These are phyloP conservation scores for Moricandia moricandioides DNA, from an alignment of 345 rosid species.

Conservation along the genomic window DNA sequence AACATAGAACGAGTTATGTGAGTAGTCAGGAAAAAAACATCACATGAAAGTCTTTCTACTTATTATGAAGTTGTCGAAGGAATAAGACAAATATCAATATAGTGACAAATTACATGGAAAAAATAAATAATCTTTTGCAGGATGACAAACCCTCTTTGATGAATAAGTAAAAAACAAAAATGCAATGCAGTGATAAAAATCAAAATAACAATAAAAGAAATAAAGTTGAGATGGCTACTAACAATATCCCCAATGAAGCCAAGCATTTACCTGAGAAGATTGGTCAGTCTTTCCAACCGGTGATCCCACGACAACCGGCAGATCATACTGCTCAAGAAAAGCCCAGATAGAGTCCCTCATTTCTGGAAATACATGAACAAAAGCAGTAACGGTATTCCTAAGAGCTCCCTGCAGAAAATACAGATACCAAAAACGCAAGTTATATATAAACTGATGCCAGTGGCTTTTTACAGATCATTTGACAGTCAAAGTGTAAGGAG, in stretches of 20 bases:
- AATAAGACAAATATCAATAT: neutral
- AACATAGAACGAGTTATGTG: neutral
- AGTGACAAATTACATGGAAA: slow-evolving; percentile 2
- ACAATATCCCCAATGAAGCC: neutral
- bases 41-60: slow-evolving; percentile 1
- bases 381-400: slow-evolving; percentile 77
- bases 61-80: neutral
- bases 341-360: slow-evolving; percentile 79
- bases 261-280: slow-evolving; percentile 59
- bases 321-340: slow-evolving; percentile 89
- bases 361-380: slow-evolving; percentile 67
- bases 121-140: slow-evolving; percentile 2
- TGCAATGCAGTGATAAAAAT: slow-evolving; percentile 14
- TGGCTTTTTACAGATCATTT: slow-evolving; percentile 16
- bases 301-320: slow-evolving; percentile 81
- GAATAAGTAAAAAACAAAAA: neutral
- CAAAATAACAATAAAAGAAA: neutral
- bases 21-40: neutral
- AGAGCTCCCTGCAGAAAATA: slow-evolving; percentile 71
- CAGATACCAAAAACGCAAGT: slow-evolving; percentile 10
- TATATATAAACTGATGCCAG: slow-evolving; percentile 13
- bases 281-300: slow-evolving; percentile 52
- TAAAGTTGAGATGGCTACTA: neutral
- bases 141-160: neutral
- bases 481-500: slow-evolving; percentile 1